Evolutionary conservation across 2,329 filamentous ascomycete genomes (phyloP).

Genomic region (Aureobasidium sp.): DNA sequence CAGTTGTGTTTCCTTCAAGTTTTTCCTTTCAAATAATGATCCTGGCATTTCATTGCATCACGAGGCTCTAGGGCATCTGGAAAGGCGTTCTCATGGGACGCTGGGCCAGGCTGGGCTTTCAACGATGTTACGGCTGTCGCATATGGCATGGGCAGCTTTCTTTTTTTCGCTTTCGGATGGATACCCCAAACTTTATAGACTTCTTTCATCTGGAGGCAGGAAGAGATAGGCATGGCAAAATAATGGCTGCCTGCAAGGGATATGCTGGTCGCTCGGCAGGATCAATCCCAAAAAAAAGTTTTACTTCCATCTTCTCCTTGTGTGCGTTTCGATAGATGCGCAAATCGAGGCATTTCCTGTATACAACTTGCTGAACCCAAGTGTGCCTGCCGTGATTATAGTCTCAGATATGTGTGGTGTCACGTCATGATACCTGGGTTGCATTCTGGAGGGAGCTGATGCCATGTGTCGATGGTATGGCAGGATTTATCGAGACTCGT

Average conservation of each 20-base stretch:
- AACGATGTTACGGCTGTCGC: slow-evolving; percentile 15
- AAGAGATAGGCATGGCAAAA: slow-evolving; percentile 14
- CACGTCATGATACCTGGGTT: background rate
- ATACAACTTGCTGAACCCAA: background rate
- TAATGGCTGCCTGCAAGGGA: slow-evolving; percentile 14
- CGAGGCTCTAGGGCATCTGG: slow-evolving; percentile 13
- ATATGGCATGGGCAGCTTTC: slow-evolving; percentile 13
- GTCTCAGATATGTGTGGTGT: background rate
- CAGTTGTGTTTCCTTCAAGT: slow-evolving; percentile 11
- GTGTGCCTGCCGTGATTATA: background rate
- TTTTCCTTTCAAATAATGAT: slow-evolving; percentile 15
- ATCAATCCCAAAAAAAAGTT: slow-evolving; percentile 17
- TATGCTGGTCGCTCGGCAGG: slow-evolving; percentile 16
- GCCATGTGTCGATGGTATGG: background rate
- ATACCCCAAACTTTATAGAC: slow-evolving; percentile 17
- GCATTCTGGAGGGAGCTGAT: background rate
- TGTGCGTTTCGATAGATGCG: background rate
- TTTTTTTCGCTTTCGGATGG: slow-evolving; percentile 17
- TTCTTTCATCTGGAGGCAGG: slow-evolving; percentile 17
- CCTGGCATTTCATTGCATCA: slow-evolving; percentile 17
- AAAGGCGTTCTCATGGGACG: slow-evolving; percentile 15
- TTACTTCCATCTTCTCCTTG: background rate
- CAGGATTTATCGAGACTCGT: background rate
- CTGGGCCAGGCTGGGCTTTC: slow-evolving; percentile 10
- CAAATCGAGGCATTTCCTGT: background rate